phyloP scores from a whole-genome alignment of 371 early-diverging fungal genomes.

The Syncephalastrum racemosum region DNA sequence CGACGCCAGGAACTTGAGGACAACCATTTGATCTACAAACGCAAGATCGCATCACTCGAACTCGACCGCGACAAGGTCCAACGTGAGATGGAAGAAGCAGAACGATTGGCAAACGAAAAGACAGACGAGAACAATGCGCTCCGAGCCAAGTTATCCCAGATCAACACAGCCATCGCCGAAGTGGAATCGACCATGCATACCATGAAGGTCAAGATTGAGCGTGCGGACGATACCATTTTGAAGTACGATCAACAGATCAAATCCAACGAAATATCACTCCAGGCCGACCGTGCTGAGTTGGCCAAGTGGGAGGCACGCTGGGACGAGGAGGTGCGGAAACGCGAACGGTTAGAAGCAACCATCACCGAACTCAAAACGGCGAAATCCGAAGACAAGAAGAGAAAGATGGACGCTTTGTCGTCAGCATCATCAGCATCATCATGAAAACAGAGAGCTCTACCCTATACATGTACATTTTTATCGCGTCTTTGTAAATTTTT shows the following conservation, averaged over 20 bases:
- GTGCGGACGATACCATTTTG: too few species aligned
- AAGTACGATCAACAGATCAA: too few species aligned
- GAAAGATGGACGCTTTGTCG: background rate
- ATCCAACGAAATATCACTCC: too few species aligned
- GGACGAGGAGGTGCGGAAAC: slow-evolving; percentile 2
- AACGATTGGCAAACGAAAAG: slow-evolving; percentile 17
- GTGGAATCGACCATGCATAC: too few species aligned
- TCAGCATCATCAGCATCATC: too few species aligned
- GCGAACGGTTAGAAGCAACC: slow-evolving; percentile 6
- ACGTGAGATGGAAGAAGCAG: slow-evolving; percentile 10
- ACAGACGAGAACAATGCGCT: slow-evolving; percentile 4
- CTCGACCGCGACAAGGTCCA: slow-evolving; percentile 25
- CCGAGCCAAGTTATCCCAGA: too few species aligned
- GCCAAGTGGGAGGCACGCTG: slow-evolving; percentile 4
- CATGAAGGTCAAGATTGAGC: too few species aligned
- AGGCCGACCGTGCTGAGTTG: too few species aligned
- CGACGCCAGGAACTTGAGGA: slow-evolving; percentile 37
- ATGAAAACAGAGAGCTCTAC: too few species aligned
- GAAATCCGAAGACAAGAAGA: background rate
- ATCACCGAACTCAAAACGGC: background rate
- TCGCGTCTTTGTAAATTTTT: too few species aligned
- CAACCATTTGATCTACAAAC: slow-evolving; percentile 25
- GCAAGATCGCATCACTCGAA: slow-evolving; percentile 24
- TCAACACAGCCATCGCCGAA: too few species aligned
- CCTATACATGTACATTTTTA: too few species aligned